Percentiles rank a stretch among this genome's conserved stretches.
phyloP scores from a whole-genome alignment of 805 yeast genomes.

The Yamadazyma olivae region DNA sequence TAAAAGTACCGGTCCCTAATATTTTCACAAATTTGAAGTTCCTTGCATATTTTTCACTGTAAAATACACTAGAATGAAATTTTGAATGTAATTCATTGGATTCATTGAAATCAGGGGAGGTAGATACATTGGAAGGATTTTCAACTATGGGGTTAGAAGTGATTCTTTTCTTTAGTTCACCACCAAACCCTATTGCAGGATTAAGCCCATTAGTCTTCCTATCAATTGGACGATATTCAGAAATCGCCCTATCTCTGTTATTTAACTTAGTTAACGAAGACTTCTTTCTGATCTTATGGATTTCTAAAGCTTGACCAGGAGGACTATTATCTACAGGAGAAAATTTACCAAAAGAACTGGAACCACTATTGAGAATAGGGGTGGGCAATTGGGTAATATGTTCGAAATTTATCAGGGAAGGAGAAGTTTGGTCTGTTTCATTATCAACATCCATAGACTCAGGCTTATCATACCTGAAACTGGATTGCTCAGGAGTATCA shows the following conservation, averaged over 20 bases:
- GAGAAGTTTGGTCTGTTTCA: slow-evolving; percentile 2
- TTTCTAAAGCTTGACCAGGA: slow-evolving; percentile 1
- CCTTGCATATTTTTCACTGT: neutral
- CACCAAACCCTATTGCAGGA: neutral
- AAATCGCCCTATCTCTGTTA: slow-evolving; percentile 26
- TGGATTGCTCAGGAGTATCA: too few relatives aligned
- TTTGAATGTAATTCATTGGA: neutral
- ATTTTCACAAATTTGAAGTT: slow-evolving; percentile 16
- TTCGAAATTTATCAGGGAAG: slow-evolving; percentile 7
- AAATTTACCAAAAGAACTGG: slow-evolving; percentile 9
- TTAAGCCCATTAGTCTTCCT: slow-evolving; percentile 10
- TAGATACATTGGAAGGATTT: slow-evolving; percentile 1
- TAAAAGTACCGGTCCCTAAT: slow-evolving; percentile 69
- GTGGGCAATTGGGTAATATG: slow-evolving; percentile 42
- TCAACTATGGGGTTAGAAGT: slow-evolving; percentile 21
- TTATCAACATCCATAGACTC: too few relatives aligned
- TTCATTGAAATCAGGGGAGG: slow-evolving; percentile 1
- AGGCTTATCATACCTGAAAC: too few relatives aligned
- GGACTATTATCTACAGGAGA: slow-evolving; percentile 9
- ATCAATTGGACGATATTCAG: slow-evolving; percentile 35
- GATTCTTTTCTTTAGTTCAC: slow-evolving; percentile 14
- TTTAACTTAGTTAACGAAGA: neutral
- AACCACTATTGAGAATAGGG: slow-evolving; percentile 31
- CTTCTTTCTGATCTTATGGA: slow-evolving; percentile 4
- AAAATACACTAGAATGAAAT: neutral